Evolutionary conservation across 495 filamentous ascomycete species (phyloP).

Genomic region (Penicillium cosmopolitanum): DNA sequence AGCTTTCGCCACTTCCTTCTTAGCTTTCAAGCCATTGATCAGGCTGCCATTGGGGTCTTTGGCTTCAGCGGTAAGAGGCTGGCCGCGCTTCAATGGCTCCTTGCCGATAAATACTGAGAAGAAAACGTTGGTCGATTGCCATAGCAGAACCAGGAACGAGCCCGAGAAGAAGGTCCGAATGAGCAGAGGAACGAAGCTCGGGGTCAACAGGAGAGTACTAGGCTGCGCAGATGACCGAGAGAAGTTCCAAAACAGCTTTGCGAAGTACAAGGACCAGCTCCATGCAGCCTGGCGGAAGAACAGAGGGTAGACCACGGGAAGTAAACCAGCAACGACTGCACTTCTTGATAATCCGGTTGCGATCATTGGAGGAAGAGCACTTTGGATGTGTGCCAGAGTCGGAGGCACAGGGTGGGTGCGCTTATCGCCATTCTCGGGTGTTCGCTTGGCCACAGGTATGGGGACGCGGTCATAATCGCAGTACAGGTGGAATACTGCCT

Average conservation of each 20-base stretch:
- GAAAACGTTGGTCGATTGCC: constrained; percentile 72
- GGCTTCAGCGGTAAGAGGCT: constrained; percentile 81
- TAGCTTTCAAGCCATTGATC: constrained; percentile 78
- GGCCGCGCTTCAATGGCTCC: constrained; percentile 78
- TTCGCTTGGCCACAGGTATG: constrained; percentile 52
- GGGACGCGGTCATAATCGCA: constrained; percentile 73
- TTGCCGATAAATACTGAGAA: constrained; percentile 79
- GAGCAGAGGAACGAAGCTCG: constrained; percentile 59
- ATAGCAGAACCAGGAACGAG: constrained; percentile 67
- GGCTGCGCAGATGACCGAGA: constrained; percentile 66
- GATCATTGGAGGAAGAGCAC: constrained; percentile 26
- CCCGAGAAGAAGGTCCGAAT: constrained; percentile 65
- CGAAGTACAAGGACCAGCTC: constrained; percentile 67
- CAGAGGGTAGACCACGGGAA: constrained; percentile 63
- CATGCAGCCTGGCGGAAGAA: constrained; percentile 67
- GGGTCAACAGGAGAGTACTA: constrained; percentile 54
- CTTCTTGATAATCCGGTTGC: constrained; percentile 42
- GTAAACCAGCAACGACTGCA: constrained; percentile 45
- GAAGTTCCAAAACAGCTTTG: constrained; percentile 73
- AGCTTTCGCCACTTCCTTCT: constrained; percentile 54
- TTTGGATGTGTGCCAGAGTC: constrained; percentile 39
- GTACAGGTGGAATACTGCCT: constrained; percentile 70
- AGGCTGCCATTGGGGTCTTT: constrained; percentile 92
- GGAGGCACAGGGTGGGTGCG: constrained; percentile 40
- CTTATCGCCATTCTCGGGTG: constrained; percentile 38